Base-by-base conservation (phyloP, 2,329 filamentous ascomycete genomes). In the Lecanoromycetidae sp. region DNA sequence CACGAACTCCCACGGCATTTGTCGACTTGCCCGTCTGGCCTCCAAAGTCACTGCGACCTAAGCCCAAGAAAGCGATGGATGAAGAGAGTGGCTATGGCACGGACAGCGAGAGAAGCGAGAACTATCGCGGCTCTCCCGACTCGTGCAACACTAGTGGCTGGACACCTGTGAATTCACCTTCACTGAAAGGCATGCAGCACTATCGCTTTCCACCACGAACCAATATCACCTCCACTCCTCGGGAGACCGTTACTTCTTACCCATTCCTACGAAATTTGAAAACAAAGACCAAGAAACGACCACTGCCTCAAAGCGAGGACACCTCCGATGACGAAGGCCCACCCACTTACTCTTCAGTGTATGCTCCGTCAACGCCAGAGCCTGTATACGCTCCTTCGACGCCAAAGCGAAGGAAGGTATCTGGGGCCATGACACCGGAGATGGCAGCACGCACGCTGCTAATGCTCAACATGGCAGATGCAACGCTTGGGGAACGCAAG, bases 161-260 rank as follows among this genome's bases (percentile, higher is more conserved):
- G 60, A 69, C 62, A 1, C 63, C 67, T 0, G 57, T 69, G 41
- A 72, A 72, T 41, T 59, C 59, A 3, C 63, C 64, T 2, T 57
- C 61, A 19, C 60, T 58, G 43, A 48, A 51, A 2, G 50, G 55
- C 4, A 29, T 20, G 7, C n/a, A 43, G 1, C 40, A 46, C 20
- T 52, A 39, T 26, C 45, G 49, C 7, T 47, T 42, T 42, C 52
- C 56, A 2, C 58, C 60, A 0, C 54, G 61, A 6, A 50, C 49
- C 13, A 39, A 55, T 12, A 50, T 62, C n/a, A 52, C 61, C n/a
- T 50, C 52, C 1, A 54, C 54, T 2, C 45, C 45, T 34, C 33
- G 38, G 17, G 30, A 9, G n/a, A n/a, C 15, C 12, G 22, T n/a
- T 19, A n/a, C 5, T 30, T 15, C 26, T 13, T 4, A 9, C 13